phyloP scores from a whole-genome alignment of 2,329 filamentous ascomycete species.

The Scedosporium aurantiacum region DNA sequence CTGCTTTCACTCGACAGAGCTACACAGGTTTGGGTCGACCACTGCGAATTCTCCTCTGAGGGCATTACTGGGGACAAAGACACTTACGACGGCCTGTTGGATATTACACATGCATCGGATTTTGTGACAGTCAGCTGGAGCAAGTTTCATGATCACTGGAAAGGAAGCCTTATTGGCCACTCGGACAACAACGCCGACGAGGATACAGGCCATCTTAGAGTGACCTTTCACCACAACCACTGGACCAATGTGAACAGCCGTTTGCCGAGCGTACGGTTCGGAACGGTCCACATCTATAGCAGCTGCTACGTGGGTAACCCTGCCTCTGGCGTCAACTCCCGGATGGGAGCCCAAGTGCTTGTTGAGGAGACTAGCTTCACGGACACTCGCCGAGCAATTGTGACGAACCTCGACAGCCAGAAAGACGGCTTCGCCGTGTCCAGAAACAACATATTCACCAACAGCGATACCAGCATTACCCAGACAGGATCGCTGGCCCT shows the following conservation, averaged over 20 bases:
- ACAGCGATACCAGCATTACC: constrained; percentile 23
- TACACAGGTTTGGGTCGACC: constrained; percentile 37
- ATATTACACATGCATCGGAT: constrained; percentile 32
- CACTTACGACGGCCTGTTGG: constrained; percentile 30
- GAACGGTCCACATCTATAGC: constrained; percentile 41
- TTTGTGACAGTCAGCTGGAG: constrained; percentile 30
- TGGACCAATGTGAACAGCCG: constrained; percentile 50
- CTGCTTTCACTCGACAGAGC: constrained; percentile 36
- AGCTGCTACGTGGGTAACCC: constrained; percentile 32
- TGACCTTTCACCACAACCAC: constrained; percentile 53
- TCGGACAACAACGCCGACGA: constrained; percentile 45
- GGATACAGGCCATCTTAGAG: constrained; percentile 44
- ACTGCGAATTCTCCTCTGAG: constrained; percentile 28
- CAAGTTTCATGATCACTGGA: constrained; percentile 34
- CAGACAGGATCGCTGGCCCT: constrained; percentile 18
- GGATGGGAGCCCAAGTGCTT: constrained; percentile 39
- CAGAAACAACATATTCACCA: constrained; percentile 31
- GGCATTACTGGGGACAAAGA: constrained; percentile 27
- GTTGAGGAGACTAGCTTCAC: constrained; percentile 40
- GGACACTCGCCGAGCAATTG: constrained; percentile 28
- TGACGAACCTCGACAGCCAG: constrained; percentile 30
- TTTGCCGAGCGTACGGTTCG: constrained; percentile 48
- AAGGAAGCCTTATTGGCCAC: constrained; percentile 50
- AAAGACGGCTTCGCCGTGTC: constrained; percentile 31
- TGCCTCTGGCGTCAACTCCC: constrained; percentile 40